Evolutionary conservation across 352 stramenopile species (phyloP).

Genomic region (Phytopythium cucurbitacearum): DNA sequence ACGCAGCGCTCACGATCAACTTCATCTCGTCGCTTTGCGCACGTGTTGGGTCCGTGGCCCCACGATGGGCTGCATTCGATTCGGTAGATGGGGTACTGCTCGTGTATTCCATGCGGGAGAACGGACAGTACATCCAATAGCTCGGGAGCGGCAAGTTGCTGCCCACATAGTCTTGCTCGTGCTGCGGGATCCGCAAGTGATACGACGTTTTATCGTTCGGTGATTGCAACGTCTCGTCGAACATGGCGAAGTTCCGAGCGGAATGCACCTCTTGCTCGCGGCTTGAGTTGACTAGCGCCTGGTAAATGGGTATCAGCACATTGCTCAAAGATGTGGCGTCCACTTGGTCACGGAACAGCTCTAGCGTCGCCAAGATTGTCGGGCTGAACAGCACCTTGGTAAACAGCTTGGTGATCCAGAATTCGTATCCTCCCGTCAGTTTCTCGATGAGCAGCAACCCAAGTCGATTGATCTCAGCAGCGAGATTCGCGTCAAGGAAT

Average conservation of each 20-base stretch:
- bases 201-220: constrained; percentile 34
- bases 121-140: constrained; percentile 67
- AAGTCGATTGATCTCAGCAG: constrained; percentile 31
- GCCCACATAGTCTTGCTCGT: constrained; percentile 42
- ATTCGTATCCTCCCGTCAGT: constrained; percentile 42
- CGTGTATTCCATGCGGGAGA: constrained; percentile 63
- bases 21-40: constrained; percentile 68
- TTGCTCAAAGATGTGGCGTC: constrained; percentile 44
- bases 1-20: constrained; percentile 63
- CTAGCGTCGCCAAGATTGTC: constrained; percentile 26
- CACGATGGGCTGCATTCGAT: background rate
- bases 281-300: constrained; percentile 55
- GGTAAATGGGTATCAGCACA: constrained; percentile 60
- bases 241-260: constrained; percentile 19
- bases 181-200: constrained; percentile 53
- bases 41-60: constrained; percentile 23
- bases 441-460: constrained; percentile 34
- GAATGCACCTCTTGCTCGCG: constrained; percentile 57
- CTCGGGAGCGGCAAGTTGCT: constrained; percentile 58
- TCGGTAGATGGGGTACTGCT: constrained; percentile 15
- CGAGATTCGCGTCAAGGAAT: constrained; percentile 15
- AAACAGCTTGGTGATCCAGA: constrained; percentile 43
- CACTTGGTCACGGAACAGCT: constrained; percentile 34
- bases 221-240: background rate
- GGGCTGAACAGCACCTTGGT: constrained; percentile 42